These are phyloP conservation scores for Aureobasidium sp. DNA, from an alignment of 2,329 filamentous ascomycete genomes.

Conservation along the genomic window DNA sequence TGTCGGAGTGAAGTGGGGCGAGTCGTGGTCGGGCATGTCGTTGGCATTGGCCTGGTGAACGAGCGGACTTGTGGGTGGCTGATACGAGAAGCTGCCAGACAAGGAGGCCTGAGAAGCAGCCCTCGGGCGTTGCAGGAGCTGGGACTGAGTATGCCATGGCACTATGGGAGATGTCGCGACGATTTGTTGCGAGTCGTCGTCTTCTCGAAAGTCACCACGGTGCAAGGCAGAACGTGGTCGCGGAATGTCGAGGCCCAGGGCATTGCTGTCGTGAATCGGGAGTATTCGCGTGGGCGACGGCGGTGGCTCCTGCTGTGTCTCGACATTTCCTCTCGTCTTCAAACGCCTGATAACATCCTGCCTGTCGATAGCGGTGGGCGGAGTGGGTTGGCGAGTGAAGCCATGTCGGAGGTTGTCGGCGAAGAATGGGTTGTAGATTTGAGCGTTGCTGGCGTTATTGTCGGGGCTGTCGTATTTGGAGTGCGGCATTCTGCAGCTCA, in stretches of 20 bases:
- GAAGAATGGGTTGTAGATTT: conserved; percentile 31
- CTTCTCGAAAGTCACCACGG: conserved; percentile 52
- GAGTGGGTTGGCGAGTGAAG: conserved; percentile 21
- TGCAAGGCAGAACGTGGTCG: conserved; percentile 70
- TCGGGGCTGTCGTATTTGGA: conserved; percentile 14
- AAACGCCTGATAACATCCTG: conserved; percentile 76
- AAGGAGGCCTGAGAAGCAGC: conserved; percentile 55
- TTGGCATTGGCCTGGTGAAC: conserved; percentile 84
- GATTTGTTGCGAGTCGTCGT: conserved; percentile 32
- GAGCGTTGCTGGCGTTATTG: not conserved
- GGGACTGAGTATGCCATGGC: conserved; percentile 40
- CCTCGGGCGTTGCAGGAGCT: conserved; percentile 34
- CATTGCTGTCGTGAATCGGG: not conserved
- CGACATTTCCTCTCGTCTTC: conserved; percentile 46
- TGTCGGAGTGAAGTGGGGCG: conserved; percentile 25
- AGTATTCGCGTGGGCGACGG: not conserved
- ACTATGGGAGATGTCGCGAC: conserved; percentile 48
- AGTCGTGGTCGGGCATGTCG: conserved; percentile 56
- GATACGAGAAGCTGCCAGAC: conserved; percentile 73
- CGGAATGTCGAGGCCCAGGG: conserved; percentile 54
- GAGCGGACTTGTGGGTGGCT: conserved; percentile 84
- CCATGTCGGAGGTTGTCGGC: conserved; percentile 28
- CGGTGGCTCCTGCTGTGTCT: not conserved
- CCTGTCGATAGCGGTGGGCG: conserved; percentile 46
- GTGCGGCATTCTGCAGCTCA: conserved; percentile 16